Evolutionary conservation across 164 flowering plant genomes (phyloP), one percentile per base, ranked within the genome.

Genomic region (Saururus chinensis): DNA sequence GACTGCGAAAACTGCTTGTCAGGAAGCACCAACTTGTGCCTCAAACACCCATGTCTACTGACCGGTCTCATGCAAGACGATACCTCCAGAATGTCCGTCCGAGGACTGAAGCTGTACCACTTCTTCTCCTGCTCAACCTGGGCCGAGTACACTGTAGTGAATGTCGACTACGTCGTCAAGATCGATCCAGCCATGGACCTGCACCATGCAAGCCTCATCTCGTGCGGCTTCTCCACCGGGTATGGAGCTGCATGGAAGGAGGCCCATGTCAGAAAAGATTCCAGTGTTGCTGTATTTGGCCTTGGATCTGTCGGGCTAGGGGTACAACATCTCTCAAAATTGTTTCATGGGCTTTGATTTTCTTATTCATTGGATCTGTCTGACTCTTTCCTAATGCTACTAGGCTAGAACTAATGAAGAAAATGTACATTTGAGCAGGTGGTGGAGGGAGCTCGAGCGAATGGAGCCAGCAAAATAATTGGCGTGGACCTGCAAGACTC

Each of bases 261-360:
- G 40, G 78, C 71, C 8, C 40, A 52, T 42, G 73, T 77, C 54
- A 68, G 73, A 9, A 65, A 60, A 56, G 84, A 78, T 0, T 80
- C 86, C 3, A 70, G 35, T 12, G 80, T 80, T 2, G 84, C 79
- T 48, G 75, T 80, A 57, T 60, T 76, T 0, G 84, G 84, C 20
- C 84, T 82, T 40, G 86, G 86, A 26, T 74, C 71, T 24, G 82
- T 80, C 55, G 84, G 86, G 35, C 64, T 82, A n/a, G 86, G 84
- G 68, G 86, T 82, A 71, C 24, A 41, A 8, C 45, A 8, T 41
- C 12, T 13, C 8, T 8, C 45, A 8, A 8, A 40, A 11, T 40
- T 40, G 6, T 40, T 11, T 6, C 42, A 40, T 6, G 6, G 42
- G 8, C 6, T 40, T 6, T 40, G 11, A 40, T 40, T 6, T 11